Evolutionary conservation across 179 eudicot species (phyloP).

Genomic region (Beta corolliflora): DNA sequence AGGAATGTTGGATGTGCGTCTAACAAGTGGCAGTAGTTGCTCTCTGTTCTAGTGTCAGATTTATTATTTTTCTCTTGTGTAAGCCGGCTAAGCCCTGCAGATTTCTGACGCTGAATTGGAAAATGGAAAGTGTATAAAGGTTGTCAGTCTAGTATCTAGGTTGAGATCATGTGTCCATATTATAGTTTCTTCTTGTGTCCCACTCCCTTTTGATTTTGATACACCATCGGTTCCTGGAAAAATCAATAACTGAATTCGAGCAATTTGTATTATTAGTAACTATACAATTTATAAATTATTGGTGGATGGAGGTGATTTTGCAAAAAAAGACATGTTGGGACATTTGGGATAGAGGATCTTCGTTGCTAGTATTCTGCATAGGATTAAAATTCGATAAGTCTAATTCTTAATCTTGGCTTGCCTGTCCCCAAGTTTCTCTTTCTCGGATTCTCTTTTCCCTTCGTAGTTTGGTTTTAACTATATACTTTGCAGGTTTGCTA

Average conservation of each 20-base stretch:
- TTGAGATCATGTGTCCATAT: background rate
- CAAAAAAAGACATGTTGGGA: background rate
- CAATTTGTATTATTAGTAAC: too few relatives aligned
- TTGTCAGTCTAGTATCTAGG: background rate
- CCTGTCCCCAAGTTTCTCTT: background rate
- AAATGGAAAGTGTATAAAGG: background rate
- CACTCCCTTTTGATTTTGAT: too few relatives aligned
- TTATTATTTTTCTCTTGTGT: background rate
- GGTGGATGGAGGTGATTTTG: background rate
- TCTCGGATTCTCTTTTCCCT: background rate
- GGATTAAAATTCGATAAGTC: constrained; percentile 2
- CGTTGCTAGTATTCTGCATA: background rate
- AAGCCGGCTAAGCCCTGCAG: background rate
- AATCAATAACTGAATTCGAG: too few relatives aligned
- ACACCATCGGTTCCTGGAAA: too few relatives aligned
- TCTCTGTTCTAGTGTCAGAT: background rate
- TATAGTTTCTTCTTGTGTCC: background rate
- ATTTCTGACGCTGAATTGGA: background rate
- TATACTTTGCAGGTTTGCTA: constrained; percentile 72
- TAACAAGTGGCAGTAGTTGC: constrained; percentile 1
- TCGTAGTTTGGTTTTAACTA: constrained; percentile 12
- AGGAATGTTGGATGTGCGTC: constrained; percentile 6
- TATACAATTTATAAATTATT: too few relatives aligned
- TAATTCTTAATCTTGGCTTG: background rate
- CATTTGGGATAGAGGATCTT: too few relatives aligned